A percentile compares a stretch with the other conserved stretches of the same genome.
Conservation (phyloP, 1,284 basidiomycete genomes). For the Cerioporus squamosus region DNA sequence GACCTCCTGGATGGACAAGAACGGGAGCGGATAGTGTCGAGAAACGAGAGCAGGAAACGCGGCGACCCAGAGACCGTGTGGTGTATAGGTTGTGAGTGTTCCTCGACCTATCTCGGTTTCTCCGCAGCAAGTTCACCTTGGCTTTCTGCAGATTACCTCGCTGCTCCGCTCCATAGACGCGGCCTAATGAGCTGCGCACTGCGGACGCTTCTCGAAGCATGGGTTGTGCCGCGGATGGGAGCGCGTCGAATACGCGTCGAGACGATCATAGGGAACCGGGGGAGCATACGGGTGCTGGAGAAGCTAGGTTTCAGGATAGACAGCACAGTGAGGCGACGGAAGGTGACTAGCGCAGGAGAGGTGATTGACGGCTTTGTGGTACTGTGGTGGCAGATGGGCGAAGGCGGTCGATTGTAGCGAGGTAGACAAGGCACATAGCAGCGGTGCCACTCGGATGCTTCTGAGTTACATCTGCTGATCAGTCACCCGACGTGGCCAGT, state of each 20-base stretch:
- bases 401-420: neutral
- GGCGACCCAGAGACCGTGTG: slow-evolving; percentile 57
- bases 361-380: slow-evolving; percentile 30
- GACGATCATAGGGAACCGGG: slow-evolving; percentile 55
- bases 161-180: slow-evolving; percentile 58
- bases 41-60: slow-evolving; percentile 40
- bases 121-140: neutral
- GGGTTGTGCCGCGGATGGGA: slow-evolving; percentile 65
- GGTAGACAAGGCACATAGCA: neutral
- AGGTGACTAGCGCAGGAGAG: slow-evolving; percentile 31
- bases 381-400: slow-evolving; percentile 27
- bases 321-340: slow-evolving; percentile 41
- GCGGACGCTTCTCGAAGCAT: slow-evolving; percentile 50
- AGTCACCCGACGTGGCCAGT: too few species aligned
- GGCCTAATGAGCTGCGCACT: slow-evolving; percentile 72
- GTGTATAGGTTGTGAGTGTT: slow-evolving; percentile 52
- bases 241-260: slow-evolving; percentile 48
- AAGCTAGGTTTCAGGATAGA: slow-evolving; percentile 62
- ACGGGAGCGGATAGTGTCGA: slow-evolving; percentile 37
- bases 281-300: slow-evolving; percentile 62
- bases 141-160: slow-evolving; percentile 50
- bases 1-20: slow-evolving; percentile 39
- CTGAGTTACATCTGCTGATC: too few species aligned
- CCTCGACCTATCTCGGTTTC: too few species aligned
- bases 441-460: too few species aligned